Base-by-base conservation (phyloP, 495 filamentous ascomycete species). In the Astrothelium macrocarpum region DNA sequence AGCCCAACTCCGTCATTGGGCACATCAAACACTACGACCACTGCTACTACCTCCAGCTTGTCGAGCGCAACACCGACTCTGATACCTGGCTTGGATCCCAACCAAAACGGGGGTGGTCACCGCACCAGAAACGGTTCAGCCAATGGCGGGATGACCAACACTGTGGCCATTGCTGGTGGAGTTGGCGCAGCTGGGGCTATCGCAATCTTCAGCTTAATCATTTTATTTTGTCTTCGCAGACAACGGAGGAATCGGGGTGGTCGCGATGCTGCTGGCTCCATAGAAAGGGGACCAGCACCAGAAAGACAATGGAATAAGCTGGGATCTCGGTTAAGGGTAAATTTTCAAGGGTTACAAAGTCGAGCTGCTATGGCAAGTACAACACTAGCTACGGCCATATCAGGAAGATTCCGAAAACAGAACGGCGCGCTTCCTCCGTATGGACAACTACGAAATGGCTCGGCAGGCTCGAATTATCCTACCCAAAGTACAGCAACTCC, bases 321-420 rank as follows among this genome's bases (percentile, higher is more conserved):
- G 2, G 49, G 49, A 11, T 56, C 49, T 26, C 49, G 49, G 29
- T 28, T 56, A 16, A 56, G 49, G 2, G 49, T 56, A 2, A 56
- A 56, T 56, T n/a, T 56, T 2, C 49, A 56, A 29, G 49, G 49
- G 29, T 56, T 56, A 29, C 49, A 56, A 56, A 56, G 49, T 20
- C 49, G 20, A 29, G 49, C 49, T 16, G 25, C 25, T 16, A 56
- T 29, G 20, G 49, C 49, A 9, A 25, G 49, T 16, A 25, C 49
- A 4, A 29, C 49, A 20, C 29, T 56, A 29, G 25, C 16, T 28
- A 25, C 49, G 11, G 49, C 49, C 29, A 2, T 56, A 56, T 25
- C 49, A 56, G 5, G 23, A 2, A 56, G 20, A 16, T 29, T 56
- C 16, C 49, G 49, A 20, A 5, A 25, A 18, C 11, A 20, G 29